phyloP scores from a whole-genome alignment of 2,329 filamentous ascomycete species.

The Alternaria dauci region DNA sequence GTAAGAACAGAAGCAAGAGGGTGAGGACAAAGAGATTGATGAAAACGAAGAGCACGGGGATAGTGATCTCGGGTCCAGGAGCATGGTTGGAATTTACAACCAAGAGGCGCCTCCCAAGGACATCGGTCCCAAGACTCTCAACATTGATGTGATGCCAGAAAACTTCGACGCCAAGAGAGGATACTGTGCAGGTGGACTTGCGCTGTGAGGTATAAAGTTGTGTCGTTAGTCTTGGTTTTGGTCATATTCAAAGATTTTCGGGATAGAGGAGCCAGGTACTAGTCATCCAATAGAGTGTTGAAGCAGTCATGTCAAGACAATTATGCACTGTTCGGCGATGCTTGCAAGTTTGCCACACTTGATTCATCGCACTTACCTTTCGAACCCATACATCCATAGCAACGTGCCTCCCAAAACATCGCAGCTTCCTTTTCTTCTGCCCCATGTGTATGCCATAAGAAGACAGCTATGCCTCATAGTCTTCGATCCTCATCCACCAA shows the following conservation, averaged over 20 bases:
- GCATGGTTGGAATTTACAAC: too few species aligned
- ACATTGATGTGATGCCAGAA: too few species aligned
- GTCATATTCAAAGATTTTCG: neutral
- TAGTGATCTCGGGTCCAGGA: too few species aligned
- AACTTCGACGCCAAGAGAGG: too few species aligned
- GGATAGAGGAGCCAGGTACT: neutral
- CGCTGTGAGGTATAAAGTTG: too few species aligned
- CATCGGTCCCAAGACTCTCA: too few species aligned
- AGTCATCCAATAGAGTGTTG: neutral
- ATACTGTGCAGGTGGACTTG: too few species aligned
- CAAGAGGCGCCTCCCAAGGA: too few species aligned
- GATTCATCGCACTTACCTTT: neutral
- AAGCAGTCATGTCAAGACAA: neutral
- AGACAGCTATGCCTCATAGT: neutral
- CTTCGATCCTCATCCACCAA: conserved; percentile 10
- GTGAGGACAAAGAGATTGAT: too few species aligned
- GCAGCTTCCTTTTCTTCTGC: neutral
- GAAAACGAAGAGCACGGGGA: too few species aligned
- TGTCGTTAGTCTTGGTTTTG: neutral
- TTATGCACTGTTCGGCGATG: neutral
- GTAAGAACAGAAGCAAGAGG: too few species aligned
- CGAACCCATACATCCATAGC: neutral
- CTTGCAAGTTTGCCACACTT: neutral
- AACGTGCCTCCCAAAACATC: neutral
- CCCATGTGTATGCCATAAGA: neutral